Evolutionary conservation across 202 grass and related monocot genomes (phyloP).

Genomic region (Carex sylvatica): DNA sequence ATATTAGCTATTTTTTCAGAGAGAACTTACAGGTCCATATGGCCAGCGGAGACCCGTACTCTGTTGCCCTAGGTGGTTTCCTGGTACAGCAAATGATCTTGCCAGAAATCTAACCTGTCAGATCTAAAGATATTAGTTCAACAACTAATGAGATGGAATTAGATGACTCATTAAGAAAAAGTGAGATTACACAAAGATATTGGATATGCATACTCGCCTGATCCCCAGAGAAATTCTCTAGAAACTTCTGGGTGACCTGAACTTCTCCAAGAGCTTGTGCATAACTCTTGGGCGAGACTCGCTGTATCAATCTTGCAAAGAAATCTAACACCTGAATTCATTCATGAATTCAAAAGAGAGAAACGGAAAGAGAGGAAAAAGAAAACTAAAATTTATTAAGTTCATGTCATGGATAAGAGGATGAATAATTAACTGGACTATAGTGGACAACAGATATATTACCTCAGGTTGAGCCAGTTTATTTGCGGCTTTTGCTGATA

Average conservation of each 20-base stretch:
- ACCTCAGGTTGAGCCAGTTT: conserved; percentile 77
- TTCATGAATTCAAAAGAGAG: conserved; percentile 14
- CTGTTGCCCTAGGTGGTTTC: conserved; percentile 87
- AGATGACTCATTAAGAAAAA: not conserved
- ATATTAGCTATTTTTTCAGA: conserved; percentile 8
- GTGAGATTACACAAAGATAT: not conserved
- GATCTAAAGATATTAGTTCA: conserved; percentile 21
- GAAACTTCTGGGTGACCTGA: conserved; percentile 85
- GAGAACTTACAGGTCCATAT: conserved; percentile 79
- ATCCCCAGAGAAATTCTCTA: conserved; percentile 95
- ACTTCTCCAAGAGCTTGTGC: conserved; percentile 92
- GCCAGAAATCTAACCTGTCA: conserved; percentile 87
- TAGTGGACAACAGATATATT: conserved; percentile 1
- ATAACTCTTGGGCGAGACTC: conserved; percentile 96
- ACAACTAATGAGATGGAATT: conserved; percentile 15
- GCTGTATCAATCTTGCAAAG: conserved; percentile 86
- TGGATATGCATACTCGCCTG: conserved; percentile 41
- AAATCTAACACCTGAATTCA: conserved; percentile 63
- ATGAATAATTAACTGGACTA: conserved; percentile 6
- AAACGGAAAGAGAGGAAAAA: not conserved
- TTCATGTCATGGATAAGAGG: conserved; percentile 14
- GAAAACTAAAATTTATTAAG: not conserved
- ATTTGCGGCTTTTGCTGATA: conserved; percentile 77
- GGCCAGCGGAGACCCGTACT: conserved; percentile 96
- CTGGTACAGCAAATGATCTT: conserved; percentile 89